phyloP scores from a whole-genome alignment of 805 yeast genomes.

The Teunomyces funiuensis region DNA sequence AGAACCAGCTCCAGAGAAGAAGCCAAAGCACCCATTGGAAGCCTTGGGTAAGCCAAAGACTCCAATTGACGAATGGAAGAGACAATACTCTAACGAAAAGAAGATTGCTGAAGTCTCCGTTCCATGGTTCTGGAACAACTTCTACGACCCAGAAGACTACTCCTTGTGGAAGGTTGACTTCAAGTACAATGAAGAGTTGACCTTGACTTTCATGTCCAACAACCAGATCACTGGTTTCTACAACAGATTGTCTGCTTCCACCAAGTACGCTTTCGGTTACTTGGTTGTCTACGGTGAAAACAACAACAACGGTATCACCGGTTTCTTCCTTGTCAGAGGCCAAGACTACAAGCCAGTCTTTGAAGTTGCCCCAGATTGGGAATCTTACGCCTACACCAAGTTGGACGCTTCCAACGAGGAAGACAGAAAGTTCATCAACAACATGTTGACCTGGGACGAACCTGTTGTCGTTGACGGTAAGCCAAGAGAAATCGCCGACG shows the following conservation, averaged over 20 bases:
- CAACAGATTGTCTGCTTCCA: slow-evolving; percentile 88
- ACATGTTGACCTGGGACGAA: slow-evolving; percentile 98
- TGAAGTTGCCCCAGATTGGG: slow-evolving; percentile 99
- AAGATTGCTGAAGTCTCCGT: slow-evolving; percentile 82
- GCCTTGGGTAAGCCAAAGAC: slow-evolving; percentile 70
- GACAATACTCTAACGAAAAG: slow-evolving; percentile 94
- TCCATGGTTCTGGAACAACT: slow-evolving; percentile 96
- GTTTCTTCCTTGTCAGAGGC: slow-evolving; percentile 95
- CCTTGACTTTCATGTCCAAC: slow-evolving; percentile 96
- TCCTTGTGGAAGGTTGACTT: slow-evolving; percentile 92
- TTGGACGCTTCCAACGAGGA: slow-evolving; percentile 77
- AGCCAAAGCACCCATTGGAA: slow-evolving; percentile 90
- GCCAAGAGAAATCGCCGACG: slow-evolving; percentile 87
- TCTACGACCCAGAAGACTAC: slow-evolving; percentile 90
- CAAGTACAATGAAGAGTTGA: slow-evolving; percentile 97
- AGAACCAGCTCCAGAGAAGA: slow-evolving; percentile 58
- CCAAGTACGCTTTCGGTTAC: slow-evolving; percentile 92
- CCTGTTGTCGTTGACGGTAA: slow-evolving; percentile 81
- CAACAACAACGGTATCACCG: slow-evolving; percentile 96
- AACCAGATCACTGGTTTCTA: slow-evolving; percentile 97
- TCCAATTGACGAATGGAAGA: slow-evolving; percentile 90
- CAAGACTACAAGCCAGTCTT: slow-evolving; percentile 89
- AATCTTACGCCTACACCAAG: slow-evolving; percentile 81
- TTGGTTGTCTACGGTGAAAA: slow-evolving; percentile 96
- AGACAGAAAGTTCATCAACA: slow-evolving; percentile 76